Evolutionary conservation across 2,329 filamentous ascomycete genomes (phyloP).

Genomic region (Coniochaeta sp.): DNA sequence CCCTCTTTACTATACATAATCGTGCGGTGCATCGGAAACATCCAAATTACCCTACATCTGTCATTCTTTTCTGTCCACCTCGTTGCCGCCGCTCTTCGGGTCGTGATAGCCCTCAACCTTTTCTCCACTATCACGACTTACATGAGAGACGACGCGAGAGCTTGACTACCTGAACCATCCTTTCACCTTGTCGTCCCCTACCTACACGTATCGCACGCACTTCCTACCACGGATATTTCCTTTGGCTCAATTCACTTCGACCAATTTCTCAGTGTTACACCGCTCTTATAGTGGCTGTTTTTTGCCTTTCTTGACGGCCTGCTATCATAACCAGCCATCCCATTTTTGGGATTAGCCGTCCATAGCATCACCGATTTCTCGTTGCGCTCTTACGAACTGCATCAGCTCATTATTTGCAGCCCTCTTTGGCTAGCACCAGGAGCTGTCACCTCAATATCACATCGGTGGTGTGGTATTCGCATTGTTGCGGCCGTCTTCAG

Average conservation of each 20-base stretch:
- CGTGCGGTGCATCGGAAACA: neutral
- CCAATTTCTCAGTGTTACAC: neutral
- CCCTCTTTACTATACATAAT: neutral
- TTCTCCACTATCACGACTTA: neutral
- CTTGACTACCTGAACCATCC: neutral
- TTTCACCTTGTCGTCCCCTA: neutral
- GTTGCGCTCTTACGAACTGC: neutral
- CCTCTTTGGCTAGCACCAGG: too few species aligned
- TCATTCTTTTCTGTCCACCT: neutral
- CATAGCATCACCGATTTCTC: neutral
- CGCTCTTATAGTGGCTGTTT: neutral
- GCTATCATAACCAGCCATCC: neutral
- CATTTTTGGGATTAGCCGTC: neutral
- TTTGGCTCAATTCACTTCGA: neutral
- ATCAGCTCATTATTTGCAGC: neutral
- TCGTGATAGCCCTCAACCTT: neutral
- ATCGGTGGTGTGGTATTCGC: neutral
- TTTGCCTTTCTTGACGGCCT: neutral
- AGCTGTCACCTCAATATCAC: neutral
- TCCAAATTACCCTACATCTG: neutral
- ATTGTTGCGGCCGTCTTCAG: neutral
- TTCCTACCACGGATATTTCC: neutral
- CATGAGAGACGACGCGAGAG: neutral
- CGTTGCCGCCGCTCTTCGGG: neutral
- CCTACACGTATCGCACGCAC: neutral